phyloP scores from a whole-genome alignment of 495 filamentous ascomycete species.

The Xylaria castorea region DNA sequence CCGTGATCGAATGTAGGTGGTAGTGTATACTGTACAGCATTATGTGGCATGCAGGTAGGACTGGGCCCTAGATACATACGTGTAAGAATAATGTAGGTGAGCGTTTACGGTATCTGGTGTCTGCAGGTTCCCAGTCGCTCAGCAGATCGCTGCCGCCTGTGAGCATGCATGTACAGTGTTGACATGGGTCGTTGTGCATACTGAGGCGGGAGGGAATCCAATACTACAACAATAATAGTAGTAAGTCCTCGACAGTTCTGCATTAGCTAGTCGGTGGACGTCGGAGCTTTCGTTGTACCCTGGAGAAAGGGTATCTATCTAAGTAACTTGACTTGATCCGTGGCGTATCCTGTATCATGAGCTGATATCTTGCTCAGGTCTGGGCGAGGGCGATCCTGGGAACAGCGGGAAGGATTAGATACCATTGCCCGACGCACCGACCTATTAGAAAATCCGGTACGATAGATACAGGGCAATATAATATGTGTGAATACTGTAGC shows the following conservation, averaged over 20 bases:
- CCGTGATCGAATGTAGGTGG: not conserved
- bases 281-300: not conserved
- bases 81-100: slow-evolving; percentile 26
- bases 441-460: not conserved
- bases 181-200: slow-evolving; percentile 19
- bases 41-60: slow-evolving; percentile 16
- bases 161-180: slow-evolving; percentile 13
- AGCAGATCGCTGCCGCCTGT: slow-evolving; percentile 29
- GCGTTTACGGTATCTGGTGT: slow-evolving; percentile 26
- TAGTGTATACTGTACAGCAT: not conserved
- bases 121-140: slow-evolving; percentile 15
- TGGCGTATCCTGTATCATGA: not conserved
- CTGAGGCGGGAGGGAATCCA: slow-evolving; percentile 11
- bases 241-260: not conserved
- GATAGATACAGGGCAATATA: not conserved
- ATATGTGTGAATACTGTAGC: not conserved
- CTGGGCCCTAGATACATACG: slow-evolving; percentile 2
- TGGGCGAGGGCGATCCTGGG: not conserved
- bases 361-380: not conserved
- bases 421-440: not conserved
- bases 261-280: not conserved
- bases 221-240: slow-evolving; percentile 1
- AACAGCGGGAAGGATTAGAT: not conserved
- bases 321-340: not conserved
- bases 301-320: not conserved